These are phyloP conservation scores for Phaeoacremonium minimum DNA, from an alignment of 2,329 filamentous ascomycete species.

Conservation along the genomic window DNA sequence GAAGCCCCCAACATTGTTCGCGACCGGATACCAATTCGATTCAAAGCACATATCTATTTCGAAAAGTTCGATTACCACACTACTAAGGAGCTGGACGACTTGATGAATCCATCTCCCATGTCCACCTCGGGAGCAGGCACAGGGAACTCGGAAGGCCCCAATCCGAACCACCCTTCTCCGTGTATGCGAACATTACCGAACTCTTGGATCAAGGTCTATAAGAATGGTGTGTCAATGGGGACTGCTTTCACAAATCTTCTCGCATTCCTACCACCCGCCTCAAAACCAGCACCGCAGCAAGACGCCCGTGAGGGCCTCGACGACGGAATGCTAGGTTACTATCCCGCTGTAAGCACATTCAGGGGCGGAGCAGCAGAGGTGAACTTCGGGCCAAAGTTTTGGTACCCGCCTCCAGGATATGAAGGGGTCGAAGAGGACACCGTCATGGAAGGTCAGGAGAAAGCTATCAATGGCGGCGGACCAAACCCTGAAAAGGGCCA, in stretches of 20 bases:
- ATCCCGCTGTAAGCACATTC: conserved; percentile 89
- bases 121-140: conserved; percentile 30
- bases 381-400: conserved; percentile 93
- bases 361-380: conserved; percentile 85
- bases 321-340: conserved; percentile 93
- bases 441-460: conserved; percentile 39
- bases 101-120: conserved; percentile 64
- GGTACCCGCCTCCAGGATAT: conserved; percentile 70
- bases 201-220: conserved; percentile 84
- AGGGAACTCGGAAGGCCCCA: conserved; percentile 54
- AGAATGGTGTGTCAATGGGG: conserved; percentile 83
- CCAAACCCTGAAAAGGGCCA: conserved; percentile 7
- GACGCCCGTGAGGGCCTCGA: conserved; percentile 84
- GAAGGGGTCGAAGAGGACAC: conserved; percentile 39
- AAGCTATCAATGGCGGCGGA: conserved; percentile 4
- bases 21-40: conserved; percentile 90
- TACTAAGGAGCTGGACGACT: conserved; percentile 82
- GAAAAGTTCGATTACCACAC: conserved; percentile 88
- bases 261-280: conserved; percentile 87
- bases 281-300: conserved; percentile 64
- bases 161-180: conserved; percentile 67
- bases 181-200: conserved; percentile 83
- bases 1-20: conserved; percentile 78
- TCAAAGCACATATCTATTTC: conserved; percentile 91
- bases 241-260: conserved; percentile 84